A percentile compares a stretch with the other conserved stretches of the same genome.
Evolutionary conservation across 1,284 basidiomycete genomes (phyloP).

Genomic region (Ganoderma lingzhi): DNA sequence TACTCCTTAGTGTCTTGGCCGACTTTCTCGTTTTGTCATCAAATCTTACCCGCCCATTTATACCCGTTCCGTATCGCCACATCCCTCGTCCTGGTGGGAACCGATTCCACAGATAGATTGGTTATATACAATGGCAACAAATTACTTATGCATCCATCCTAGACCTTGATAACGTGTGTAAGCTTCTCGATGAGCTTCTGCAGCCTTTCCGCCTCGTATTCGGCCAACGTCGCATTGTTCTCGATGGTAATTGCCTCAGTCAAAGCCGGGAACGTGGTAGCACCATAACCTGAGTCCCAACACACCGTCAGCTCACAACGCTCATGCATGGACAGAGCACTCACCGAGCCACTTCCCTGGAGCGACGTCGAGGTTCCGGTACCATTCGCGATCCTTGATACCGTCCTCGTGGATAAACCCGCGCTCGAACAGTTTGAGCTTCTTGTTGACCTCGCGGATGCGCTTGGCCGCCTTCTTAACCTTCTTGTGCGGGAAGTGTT

Average conservation of each 20-base stretch:
- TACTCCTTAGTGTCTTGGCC: not conserved
- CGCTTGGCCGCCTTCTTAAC: conserved; percentile 68
- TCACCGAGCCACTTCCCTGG: conserved; percentile 92
- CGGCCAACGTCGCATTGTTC: conserved; percentile 65
- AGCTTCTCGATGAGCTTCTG: conserved; percentile 56
- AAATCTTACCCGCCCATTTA: not conserved
- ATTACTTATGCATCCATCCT: conserved; percentile 3
- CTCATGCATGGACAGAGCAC: conserved; percentile 30
- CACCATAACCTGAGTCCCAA: conserved; percentile 73
- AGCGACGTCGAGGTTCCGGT: conserved; percentile 84
- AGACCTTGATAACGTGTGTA: conserved; percentile 30
- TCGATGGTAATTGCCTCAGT: conserved; percentile 84
- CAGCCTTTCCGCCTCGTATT: conserved; percentile 73
- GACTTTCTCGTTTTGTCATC: conserved; percentile 1
- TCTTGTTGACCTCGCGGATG: conserved; percentile 74
- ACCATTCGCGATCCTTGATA: conserved; percentile 87
- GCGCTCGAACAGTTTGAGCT: conserved; percentile 79
- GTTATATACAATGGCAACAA: conserved; percentile 1
- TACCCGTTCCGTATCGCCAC: not conserved
- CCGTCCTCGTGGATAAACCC: conserved; percentile 88
- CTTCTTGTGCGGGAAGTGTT: conserved; percentile 26
- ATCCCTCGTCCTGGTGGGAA: not conserved
- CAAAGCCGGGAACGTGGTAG: conserved; percentile 85
- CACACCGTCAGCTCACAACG: not conserved
- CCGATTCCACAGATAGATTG: not conserved